phyloP scores from a whole-genome alignment of 345 rosid genomes.

The Heritiera fomes region DNA sequence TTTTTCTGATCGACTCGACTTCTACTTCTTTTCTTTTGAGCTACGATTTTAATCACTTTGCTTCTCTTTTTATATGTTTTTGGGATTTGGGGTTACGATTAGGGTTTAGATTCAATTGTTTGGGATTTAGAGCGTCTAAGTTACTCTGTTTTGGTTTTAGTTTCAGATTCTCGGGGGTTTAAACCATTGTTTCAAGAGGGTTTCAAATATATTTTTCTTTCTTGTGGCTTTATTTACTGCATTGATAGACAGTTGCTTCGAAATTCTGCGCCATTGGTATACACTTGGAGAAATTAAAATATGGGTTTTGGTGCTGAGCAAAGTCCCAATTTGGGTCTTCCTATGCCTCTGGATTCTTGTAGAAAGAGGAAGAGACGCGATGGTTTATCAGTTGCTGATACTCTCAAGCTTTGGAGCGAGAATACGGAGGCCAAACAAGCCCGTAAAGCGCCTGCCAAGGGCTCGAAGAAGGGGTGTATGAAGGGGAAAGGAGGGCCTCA shows the following conservation, averaged over 20 bases:
- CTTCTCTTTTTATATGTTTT: too few species aligned
- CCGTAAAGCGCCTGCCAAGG: constrained; percentile 45
- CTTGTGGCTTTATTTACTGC: too few species aligned
- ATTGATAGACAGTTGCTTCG: too few species aligned
- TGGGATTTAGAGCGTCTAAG: not conserved
- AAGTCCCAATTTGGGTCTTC: not conserved
- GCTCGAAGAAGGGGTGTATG: constrained; percentile 88
- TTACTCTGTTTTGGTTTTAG: not conserved
- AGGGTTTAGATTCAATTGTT: too few species aligned
- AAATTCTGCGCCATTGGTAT: not conserved
- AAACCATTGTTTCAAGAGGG: not conserved
- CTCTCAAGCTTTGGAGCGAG: not conserved
- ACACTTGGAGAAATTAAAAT: not conserved
- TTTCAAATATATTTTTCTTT: not conserved
- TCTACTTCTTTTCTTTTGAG: not conserved
- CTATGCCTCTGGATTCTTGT: not conserved
- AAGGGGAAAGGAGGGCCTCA: constrained; percentile 96
- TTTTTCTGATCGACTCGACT: too few species aligned
- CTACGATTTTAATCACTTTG: too few species aligned
- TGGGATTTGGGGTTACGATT: not conserved
- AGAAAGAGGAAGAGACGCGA: not conserved
- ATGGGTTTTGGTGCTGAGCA: not conserved
- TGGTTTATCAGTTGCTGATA: constrained; percentile 1
- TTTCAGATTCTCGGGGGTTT: not conserved
- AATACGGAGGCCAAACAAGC: not conserved